Conservation (phyloP, 257 asterid species). For the Solanum tarijense region DNA sequence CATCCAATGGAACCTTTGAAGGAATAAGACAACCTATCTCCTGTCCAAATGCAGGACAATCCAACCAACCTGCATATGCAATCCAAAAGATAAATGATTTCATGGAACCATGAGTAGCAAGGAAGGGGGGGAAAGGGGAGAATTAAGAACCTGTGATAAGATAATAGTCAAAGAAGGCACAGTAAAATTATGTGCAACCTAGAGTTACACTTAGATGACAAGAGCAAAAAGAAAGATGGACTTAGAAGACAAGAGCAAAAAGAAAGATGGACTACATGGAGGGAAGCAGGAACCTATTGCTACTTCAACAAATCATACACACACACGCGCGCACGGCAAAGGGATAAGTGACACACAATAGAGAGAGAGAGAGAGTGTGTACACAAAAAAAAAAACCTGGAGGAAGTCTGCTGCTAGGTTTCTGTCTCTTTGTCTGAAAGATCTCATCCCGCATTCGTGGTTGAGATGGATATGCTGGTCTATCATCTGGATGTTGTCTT, state of each 20-base stretch:
- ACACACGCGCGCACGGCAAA: neutral
- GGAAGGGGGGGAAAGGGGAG: neutral
- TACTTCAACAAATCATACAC: neutral
- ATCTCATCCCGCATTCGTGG: constrained; percentile 40
- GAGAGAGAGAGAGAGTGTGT: neutral
- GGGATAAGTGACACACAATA: neutral
- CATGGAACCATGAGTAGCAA: neutral
- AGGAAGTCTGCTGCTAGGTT: constrained; percentile 60
- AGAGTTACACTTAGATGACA: neutral
- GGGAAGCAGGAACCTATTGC: neutral
- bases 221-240: neutral
- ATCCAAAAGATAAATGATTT: neutral
- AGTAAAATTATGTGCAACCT: neutral
- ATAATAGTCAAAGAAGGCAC: neutral
- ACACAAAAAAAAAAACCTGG: constrained; percentile 41
- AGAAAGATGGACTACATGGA: neutral
- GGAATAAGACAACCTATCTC: constrained; percentile 73
- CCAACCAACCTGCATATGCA: constrained; percentile 79
- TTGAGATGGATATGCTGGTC: constrained; percentile 45
- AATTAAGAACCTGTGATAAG: neutral
- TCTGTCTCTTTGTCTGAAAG: constrained; percentile 54
- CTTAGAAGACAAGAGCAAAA: neutral
- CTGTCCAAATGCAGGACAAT: constrained; percentile 75
- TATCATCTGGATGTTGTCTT: constrained; percentile 60
- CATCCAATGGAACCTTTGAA: constrained; percentile 93